Base-by-base conservation (phyloP, 768 basidiomycete genomes). In the Mycena epipterygia region DNA sequence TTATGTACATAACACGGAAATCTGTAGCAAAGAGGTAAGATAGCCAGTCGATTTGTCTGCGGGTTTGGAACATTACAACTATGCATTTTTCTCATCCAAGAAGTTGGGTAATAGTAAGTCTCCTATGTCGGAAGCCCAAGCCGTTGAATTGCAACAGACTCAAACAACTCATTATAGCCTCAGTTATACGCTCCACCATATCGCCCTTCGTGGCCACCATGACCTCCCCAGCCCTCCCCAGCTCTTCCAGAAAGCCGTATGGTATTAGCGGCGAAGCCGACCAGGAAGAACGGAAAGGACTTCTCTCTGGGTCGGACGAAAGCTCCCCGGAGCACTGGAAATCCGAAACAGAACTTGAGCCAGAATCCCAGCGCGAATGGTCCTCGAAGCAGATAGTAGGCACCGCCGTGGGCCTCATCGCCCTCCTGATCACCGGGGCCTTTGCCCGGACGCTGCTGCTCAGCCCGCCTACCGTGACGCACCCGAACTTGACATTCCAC, bases 341-440 rank as follows among this genome's bases (percentile, higher is more conserved):
- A 53, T 64, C 77, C 32, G 77, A 79, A 55, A 46, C 72, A 13
- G 78, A 79, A 55, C 70, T 74, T 41, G 68, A 76, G n/a, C 58
- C 46, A 1, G 72, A 70, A 5, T 48, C 42, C 29, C 53, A 60
- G 23, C 48, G 71, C 17, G 42, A 76, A n/a, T 86, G 83, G 84
- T 82, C 86, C 21, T 73, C 78, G 52, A 80, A 76, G 58, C 83
- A 79, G 76, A 80, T 87, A 27, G 72, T 84, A 23, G 75, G 75
- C 35, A 81, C 78, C 42, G 86, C 87, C 23, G 62, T 76, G 21
- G 75, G 71, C 48, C 77, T 88, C 59, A 85, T 88, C 49, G 72
- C 76, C 11, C 81, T 89, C 25, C 77, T 89, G 19, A 65, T 88
- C 16, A 79, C 82, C 30, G 87, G 85, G 2, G 80, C 81, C 7